Percentiles rank a stretch among this genome's conserved stretches.
These are phyloP conservation scores for Albugo laibachii DNA, from an alignment of 352 stramenopile genomes.

Conservation along the genomic window DNA sequence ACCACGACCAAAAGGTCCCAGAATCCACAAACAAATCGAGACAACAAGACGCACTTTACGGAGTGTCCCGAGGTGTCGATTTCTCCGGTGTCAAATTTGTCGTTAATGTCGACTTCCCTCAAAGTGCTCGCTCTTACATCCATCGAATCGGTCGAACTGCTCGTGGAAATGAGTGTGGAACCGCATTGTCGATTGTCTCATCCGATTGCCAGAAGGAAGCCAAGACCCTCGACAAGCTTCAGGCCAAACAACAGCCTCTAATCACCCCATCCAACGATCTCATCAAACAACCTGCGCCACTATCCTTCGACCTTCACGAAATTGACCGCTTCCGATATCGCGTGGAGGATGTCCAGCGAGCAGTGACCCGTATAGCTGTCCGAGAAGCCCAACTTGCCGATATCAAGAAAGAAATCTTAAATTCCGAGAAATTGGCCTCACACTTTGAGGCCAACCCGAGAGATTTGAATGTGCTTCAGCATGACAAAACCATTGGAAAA, in stretches of 20 bases:
- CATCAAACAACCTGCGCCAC: slow-evolving; percentile 82
- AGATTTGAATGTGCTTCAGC: slow-evolving; percentile 87
- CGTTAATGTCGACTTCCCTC: slow-evolving; percentile 97
- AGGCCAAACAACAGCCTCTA: slow-evolving; percentile 82
- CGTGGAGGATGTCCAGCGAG: slow-evolving; percentile 88
- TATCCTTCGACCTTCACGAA: slow-evolving; percentile 95
- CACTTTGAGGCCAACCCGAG: slow-evolving; percentile 97
- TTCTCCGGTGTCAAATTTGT: slow-evolving; percentile 98
- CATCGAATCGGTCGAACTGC: slow-evolving; percentile 97
- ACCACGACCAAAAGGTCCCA: slow-evolving; percentile 15
- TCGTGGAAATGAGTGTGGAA: slow-evolving; percentile 88
- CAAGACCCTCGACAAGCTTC: slow-evolving; percentile 76
- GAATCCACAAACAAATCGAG: slow-evolving; percentile 8
- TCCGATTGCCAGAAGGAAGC: slow-evolving; percentile 57
- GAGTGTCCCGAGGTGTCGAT: slow-evolving; percentile 93
- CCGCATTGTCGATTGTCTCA: slow-evolving; percentile 90
- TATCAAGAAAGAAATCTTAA: slow-evolving; percentile 96
- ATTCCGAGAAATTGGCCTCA: slow-evolving; percentile 89
- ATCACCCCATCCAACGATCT: slow-evolving; percentile 60
- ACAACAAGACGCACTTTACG: slow-evolving; percentile 82
- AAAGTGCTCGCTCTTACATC: slow-evolving; percentile 89
- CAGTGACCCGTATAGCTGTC: slow-evolving; percentile 89
- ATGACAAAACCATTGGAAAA: slow-evolving; percentile 91
- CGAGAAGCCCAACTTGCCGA: slow-evolving; percentile 89
- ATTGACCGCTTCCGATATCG: slow-evolving; percentile 97